Conservation (phyloP, 2,329 filamentous ascomycete genomes). For the Chalara sp. region DNA sequence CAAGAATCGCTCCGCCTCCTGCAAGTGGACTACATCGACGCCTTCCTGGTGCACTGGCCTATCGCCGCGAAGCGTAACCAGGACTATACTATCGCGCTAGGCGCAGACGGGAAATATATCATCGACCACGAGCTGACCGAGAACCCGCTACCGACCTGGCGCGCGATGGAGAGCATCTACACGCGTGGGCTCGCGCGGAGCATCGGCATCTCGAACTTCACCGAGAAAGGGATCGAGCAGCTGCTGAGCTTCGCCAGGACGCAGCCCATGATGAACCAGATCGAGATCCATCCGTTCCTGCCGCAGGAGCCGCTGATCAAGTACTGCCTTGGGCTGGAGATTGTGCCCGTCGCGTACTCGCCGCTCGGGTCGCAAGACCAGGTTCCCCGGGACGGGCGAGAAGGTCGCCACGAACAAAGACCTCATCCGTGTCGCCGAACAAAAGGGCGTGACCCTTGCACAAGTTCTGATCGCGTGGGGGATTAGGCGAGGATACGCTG, state of each 20-base stretch:
- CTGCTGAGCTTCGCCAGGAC: slow-evolving; percentile 41
- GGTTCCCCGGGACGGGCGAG: slow-evolving; percentile 59
- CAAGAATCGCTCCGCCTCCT: slow-evolving; percentile 66
- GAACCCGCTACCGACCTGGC: slow-evolving; percentile 64
- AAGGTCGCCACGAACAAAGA: slow-evolving; percentile 55
- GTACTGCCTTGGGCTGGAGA: slow-evolving; percentile 59
- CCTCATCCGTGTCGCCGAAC: slow-evolving; percentile 57
- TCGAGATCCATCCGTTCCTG: slow-evolving; percentile 71
- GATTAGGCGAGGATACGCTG: slow-evolving; percentile 59
- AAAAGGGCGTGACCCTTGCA: slow-evolving; percentile 52
- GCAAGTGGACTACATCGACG: slow-evolving; percentile 73
- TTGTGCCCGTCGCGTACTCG: slow-evolving; percentile 67
- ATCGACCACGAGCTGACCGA: slow-evolving; percentile 59
- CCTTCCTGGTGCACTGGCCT: slow-evolving; percentile 80
- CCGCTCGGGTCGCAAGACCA: slow-evolving; percentile 60
- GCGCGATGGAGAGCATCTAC: slow-evolving; percentile 63
- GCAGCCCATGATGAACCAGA: slow-evolving; percentile 44
- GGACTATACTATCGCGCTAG: slow-evolving; percentile 54
- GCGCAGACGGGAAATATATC: slow-evolving; percentile 49
- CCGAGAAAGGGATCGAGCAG: slow-evolving; percentile 43
- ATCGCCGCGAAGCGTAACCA: slow-evolving; percentile 68
- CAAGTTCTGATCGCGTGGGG: slow-evolving; percentile 68
- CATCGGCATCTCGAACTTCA: slow-evolving; percentile 57
- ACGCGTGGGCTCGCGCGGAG: slow-evolving; percentile 49
- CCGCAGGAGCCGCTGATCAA: slow-evolving; percentile 65